phyloP scores from a whole-genome alignment of 2,329 filamentous ascomycete species.

The Trichoderma breve region DNA sequence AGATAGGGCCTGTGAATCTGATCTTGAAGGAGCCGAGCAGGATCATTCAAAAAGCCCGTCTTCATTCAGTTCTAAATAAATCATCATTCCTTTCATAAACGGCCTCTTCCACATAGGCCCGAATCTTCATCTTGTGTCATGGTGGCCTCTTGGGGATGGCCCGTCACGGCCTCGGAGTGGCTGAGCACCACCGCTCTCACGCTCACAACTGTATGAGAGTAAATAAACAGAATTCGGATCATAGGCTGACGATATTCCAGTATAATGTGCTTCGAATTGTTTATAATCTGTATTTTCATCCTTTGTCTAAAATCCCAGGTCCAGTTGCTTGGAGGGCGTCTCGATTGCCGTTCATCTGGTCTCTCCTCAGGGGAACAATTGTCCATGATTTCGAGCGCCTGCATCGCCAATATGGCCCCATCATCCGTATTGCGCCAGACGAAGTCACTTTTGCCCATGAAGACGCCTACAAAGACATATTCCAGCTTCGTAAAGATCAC shows the following conservation, averaged over 20 bases:
- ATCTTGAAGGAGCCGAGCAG: not conserved
- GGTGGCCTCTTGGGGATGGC: not conserved
- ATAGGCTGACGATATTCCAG: not conserved
- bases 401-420: conserved; percentile 14
- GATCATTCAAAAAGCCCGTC: not conserved
- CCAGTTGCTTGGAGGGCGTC: not conserved
- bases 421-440: conserved; percentile 16
- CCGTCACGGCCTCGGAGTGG: not conserved
- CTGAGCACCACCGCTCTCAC: not conserved
- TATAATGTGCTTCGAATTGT: conserved; percentile 1
- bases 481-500: not conserved
- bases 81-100: not conserved
- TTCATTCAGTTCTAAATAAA: not conserved
- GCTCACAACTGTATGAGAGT: not conserved
- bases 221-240: not conserved
- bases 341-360: not conserved
- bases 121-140: not conserved
- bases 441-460: conserved; percentile 15
- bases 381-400: not conserved
- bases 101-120: not conserved
- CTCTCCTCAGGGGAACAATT: conserved; percentile 7
- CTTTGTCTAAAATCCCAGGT: conserved; percentile 8
- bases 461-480: conserved; percentile 6
- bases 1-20: not conserved
- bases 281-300: conserved; percentile 13